Base-by-base conservation (phyloP, 2,329 filamentous ascomycete genomes). In the Fusarium sp. region DNA sequence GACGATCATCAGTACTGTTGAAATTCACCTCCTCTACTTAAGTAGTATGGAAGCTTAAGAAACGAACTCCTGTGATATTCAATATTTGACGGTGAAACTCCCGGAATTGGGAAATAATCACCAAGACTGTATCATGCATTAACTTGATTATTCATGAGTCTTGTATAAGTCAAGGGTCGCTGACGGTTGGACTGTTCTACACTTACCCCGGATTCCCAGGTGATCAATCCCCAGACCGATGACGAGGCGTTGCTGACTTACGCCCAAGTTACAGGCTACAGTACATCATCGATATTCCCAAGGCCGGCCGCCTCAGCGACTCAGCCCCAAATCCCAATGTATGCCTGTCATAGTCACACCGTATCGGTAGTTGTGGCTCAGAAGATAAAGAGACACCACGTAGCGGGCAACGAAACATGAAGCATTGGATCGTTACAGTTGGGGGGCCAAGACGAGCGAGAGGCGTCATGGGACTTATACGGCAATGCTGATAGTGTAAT, bases 211-310 rank as follows among this genome's bases (percentile, higher is more conserved):
- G 58, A 59, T 62, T 63, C 25, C 55, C 46, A 62, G 52, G 52
- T 52, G 54, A 54, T 58, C 35, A 21, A 60, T 43, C 45, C 37
- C 18, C 41, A 43, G 29, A 31, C 29, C 47, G 65, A 61, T 67
- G 65, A 67, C 64, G 59, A 67, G 65, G 60, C 65, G 46, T 51
- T 52, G 53, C 65, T 68, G 58, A 51, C 57, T 43, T 48, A 20
- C 21, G 35, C 40, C 21, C 50, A 53, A 25, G n/a, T n/a, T 29
- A 31, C 48, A 51, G 31, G 48, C 36, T 43, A 51, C 33, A 48
- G 25, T 43, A 51, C 33, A 48, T 53, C 21, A 41, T 67, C 25
- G 10, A 25, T 46, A 59, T 47, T 42, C 54, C 48, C 58, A 59
- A 49, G 29, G 11, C 42, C 25, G 27, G 29, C 36, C 36, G 36